Evolutionary conservation across 805 yeast species (phyloP).

Genomic region (Starmerella stigmatis): DNA sequence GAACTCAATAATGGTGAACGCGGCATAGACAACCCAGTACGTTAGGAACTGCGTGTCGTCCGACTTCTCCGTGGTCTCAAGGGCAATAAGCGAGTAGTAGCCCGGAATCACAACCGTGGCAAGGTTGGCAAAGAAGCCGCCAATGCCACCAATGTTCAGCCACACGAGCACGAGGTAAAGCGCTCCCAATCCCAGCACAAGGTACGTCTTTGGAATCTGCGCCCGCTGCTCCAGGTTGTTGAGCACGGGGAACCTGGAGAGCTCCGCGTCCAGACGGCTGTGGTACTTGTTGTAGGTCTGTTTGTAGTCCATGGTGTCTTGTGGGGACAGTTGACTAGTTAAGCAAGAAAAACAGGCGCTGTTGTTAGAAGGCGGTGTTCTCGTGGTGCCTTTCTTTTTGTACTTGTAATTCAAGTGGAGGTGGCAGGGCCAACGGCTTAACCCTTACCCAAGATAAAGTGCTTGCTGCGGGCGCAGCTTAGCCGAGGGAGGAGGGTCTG

Average conservation of each 20-base stretch:
- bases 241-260: constrained; percentile 29
- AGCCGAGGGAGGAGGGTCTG: too few relatives aligned
- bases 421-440: constrained; percentile 1
- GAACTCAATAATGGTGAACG: constrained; percentile 82
- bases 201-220: constrained; percentile 69
- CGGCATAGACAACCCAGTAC: constrained; percentile 97
- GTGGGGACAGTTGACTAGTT: neutral
- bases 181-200: constrained; percentile 53
- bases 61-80: constrained; percentile 52
- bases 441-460: neutral
- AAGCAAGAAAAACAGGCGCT: too few relatives aligned
- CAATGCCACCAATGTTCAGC: constrained; percentile 87
- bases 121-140: constrained; percentile 83
- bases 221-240: constrained; percentile 29
- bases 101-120: constrained; percentile 89
- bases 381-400: too few relatives aligned
- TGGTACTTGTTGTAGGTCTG: constrained; percentile 13
- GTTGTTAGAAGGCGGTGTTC: too few relatives aligned
- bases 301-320: neutral
- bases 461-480: constrained; percentile 5
- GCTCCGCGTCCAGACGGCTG: constrained; percentile 26
- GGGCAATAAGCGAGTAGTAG: constrained; percentile 74
- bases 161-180: constrained; percentile 69
- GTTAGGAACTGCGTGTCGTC: constrained; percentile 87
- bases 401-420: too few relatives aligned